phyloP scores from a whole-genome alignment of 306 rosid species.

The Dalbergia cultrata region DNA sequence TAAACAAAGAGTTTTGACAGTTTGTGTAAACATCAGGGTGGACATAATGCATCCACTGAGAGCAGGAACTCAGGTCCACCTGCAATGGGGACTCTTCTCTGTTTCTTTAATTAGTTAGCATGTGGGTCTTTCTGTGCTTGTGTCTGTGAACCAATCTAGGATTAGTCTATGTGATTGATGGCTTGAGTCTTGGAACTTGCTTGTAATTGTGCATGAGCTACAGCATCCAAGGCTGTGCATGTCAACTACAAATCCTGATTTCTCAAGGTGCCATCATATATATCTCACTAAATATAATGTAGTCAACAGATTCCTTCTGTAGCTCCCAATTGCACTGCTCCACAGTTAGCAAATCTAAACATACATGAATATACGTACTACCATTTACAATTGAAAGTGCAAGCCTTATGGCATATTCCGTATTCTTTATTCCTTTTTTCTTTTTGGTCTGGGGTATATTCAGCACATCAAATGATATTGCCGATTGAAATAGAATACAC shows the following conservation, averaged over 20 bases:
- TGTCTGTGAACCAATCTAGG: slow-evolving; percentile 22
- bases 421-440: background rate
- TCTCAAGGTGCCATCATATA: slow-evolving; percentile 3
- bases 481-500: no score
- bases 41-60: slow-evolving; percentile 58
- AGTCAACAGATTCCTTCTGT: slow-evolving; percentile 21
- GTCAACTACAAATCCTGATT: slow-evolving; percentile 9
- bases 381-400: background rate
- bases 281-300: background rate
- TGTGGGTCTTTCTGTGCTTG: slow-evolving; percentile 8
- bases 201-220: background rate
- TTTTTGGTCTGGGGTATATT: no score
- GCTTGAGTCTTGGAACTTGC: background rate
- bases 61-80: slow-evolving; percentile 41
- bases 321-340: background rate
- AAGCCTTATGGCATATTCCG: background rate
- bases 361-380: background rate
- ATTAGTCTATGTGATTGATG: background rate
- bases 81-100: slow-evolving; percentile 23
- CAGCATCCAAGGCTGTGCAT: background rate
- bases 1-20: slow-evolving; percentile 41
- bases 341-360: background rate
- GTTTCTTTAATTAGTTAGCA: slow-evolving; percentile 4
- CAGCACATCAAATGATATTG: no score
- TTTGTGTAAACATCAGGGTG: slow-evolving; percentile 46